phyloP scores from a whole-genome alignment of 176 grass and related monocot species.

The Eragrostis nindensis region DNA sequence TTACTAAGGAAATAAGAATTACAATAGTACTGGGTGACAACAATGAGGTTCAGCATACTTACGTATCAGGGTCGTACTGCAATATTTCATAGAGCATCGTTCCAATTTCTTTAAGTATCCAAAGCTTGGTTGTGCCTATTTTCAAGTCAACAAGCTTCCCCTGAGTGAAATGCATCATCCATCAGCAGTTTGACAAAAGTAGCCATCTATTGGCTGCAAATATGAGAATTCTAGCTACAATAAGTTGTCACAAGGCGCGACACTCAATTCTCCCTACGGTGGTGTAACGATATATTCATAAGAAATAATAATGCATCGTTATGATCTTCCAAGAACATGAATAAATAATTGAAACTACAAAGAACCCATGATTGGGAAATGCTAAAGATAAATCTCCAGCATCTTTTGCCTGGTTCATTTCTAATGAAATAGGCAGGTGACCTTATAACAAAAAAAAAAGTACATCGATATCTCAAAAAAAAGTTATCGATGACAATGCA shows the following conservation, averaged over 20 bases:
- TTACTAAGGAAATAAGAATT: constrained; percentile 4
- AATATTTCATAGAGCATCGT: constrained; percentile 77
- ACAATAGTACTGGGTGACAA: constrained; percentile 38
- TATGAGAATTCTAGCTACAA: not conserved
- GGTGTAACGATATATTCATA: not conserved
- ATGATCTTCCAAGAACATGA: constrained; percentile 11
- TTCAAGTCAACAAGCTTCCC: constrained; percentile 81
- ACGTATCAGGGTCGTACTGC: constrained; percentile 65
- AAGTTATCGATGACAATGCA: not conserved
- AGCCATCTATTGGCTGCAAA: constrained; percentile 16
- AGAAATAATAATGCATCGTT: constrained; percentile 21
- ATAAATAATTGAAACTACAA: constrained; percentile 28
- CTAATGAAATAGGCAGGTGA: not conserved
- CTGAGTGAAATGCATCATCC: constrained; percentile 53
- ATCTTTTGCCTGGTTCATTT: constrained; percentile 10
- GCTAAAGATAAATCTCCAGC: constrained; percentile 5
- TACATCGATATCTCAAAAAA: not conserved
- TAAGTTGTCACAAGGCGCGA: constrained; percentile 12
- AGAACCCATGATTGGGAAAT: constrained; percentile 21
- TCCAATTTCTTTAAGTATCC: constrained; percentile 93
- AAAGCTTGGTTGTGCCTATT: constrained; percentile 75
- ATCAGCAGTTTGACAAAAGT: constrained; percentile 31
- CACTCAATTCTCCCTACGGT: constrained; percentile 8
- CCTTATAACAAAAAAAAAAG: not conserved
- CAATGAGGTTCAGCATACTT: constrained; percentile 45